These are phyloP conservation scores for Lolium perenne DNA, from an alignment of 176 grass and related monocot genomes.

Conservation along the genomic window DNA sequence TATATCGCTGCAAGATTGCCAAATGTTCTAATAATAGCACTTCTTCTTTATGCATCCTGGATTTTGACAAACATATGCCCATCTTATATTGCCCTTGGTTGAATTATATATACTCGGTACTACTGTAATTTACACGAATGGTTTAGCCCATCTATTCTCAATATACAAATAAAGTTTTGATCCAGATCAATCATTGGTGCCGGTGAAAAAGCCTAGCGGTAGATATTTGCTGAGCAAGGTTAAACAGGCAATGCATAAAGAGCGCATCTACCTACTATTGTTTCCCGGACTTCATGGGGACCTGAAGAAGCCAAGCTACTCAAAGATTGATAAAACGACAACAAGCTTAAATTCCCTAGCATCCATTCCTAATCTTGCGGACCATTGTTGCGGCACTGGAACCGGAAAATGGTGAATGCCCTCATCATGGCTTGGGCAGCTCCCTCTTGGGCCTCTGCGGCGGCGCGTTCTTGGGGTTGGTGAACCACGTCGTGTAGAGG, in stretches of 20 bases:
- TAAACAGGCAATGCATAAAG: no score
- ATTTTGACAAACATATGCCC: neutral
- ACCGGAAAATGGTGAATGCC: neutral
- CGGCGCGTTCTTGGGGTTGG: constrained; percentile 78
- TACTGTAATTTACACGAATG: neutral
- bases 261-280: no score
- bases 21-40: neutral
- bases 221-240: no score
- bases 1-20: neutral
- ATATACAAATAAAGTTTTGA: no score
- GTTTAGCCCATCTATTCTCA: neutral
- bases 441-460: constrained; percentile 22
- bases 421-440: constrained; percentile 9
- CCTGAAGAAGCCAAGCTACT: neutral
- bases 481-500: constrained; percentile 98
- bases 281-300: no score
- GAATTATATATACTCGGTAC: neutral
- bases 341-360: neutral
- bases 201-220: no score
- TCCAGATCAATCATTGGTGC: no score
- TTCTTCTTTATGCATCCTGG: neutral
- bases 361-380: neutral
- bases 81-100: constrained; percentile 10
- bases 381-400: neutral
- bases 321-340: neutral